Base-by-base conservation (phyloP, 179 eudicot species). In the Beta lomatogona region DNA sequence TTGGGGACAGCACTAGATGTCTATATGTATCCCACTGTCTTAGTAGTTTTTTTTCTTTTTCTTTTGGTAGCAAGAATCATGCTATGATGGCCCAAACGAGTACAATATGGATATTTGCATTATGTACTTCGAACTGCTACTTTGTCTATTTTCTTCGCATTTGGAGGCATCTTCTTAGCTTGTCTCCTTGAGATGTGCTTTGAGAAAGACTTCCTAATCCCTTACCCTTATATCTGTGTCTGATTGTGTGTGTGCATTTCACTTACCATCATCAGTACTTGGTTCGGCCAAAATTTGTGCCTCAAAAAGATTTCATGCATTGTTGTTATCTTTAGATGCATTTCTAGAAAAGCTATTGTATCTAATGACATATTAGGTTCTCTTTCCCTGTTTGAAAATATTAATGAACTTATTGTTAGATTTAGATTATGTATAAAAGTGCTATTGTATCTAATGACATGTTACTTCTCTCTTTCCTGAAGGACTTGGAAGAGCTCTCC, bases 401-500 rank as follows among this genome's bases (percentile, higher is more conserved):
- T 54, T 55, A 41, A 54, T 73, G 63, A 54, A 14, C 3, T 57
- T 48, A 48, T 48, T 59, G 28, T 19, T 46, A 11, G 71, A 4
- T n/a, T 12, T 48, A 77, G 68, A 72, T 68, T 52, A 66, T 50
- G 58, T 36, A 55, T 48, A 66, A 46, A 16, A 46, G 59, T 69
- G 54, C 66, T 70, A 22, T n/a, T 44, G 65, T 31, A 28, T 58
- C 36, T 57, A 63, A 22, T 77, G 60, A 58, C 80, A n/a, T 71
- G 10, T 45, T 14, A 5, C 19, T 13, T 82, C n/a, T 66, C 36
- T 75, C 25, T 84, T 22, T 65, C 60, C 41, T 82, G 77, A 83
- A 96, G 99, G 95, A 83, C 77, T 82, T 73, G 80, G 88, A 88
- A 77, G 94, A 91, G 86, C 88, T 94, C 76, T 77, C 82, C 1